Percentiles rank a stretch among this genome's conserved stretches.
Conservation (phyloP, 345 rosid genomes). For the Balakata baccata region DNA sequence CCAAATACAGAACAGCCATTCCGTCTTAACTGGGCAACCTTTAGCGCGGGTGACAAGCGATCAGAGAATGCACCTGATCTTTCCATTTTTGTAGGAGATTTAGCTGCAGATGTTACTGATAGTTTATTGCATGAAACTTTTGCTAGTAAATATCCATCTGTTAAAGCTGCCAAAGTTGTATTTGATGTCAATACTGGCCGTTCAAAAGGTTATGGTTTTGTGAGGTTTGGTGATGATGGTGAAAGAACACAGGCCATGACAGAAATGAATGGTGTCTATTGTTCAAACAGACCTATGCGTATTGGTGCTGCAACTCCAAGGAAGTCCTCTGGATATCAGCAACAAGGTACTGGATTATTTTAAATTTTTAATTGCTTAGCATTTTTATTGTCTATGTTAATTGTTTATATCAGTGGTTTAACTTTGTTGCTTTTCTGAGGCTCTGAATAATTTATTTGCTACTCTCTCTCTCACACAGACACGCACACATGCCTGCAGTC, state of each 20-base stretch:
- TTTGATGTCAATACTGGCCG: slow-evolving; percentile 92
- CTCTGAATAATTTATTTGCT: neutral
- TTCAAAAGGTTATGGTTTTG: slow-evolving; percentile 96
- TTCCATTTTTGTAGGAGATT: slow-evolving; percentile 94
- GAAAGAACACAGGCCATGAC: slow-evolving; percentile 83
- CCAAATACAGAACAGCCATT: slow-evolving; percentile 80
- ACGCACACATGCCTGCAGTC: too few species aligned
- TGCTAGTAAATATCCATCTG: slow-evolving; percentile 68
- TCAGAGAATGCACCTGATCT: slow-evolving; percentile 82
- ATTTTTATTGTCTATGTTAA: slow-evolving; percentile 4
- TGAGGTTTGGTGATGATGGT: slow-evolving; percentile 86
- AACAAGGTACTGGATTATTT: slow-evolving; percentile 49
- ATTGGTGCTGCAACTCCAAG: slow-evolving; percentile 94
- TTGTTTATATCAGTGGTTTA: neutral
- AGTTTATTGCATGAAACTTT: slow-evolving; percentile 68
- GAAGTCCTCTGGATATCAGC: slow-evolving; percentile 80
- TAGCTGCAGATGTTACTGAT: slow-evolving; percentile 92
- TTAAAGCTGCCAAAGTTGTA: slow-evolving; percentile 89
- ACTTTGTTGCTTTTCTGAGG: neutral
- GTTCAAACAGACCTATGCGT: slow-evolving; percentile 93
- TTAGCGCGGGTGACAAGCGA: slow-evolving; percentile 82
- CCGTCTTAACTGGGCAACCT: slow-evolving; percentile 97
- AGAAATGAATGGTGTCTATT: slow-evolving; percentile 89
- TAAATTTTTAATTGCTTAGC: slow-evolving; percentile 11
- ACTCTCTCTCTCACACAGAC: neutral